Base-by-base conservation (phyloP, 2,329 filamentous ascomycete species). In the Lithohypha guttulata region DNA sequence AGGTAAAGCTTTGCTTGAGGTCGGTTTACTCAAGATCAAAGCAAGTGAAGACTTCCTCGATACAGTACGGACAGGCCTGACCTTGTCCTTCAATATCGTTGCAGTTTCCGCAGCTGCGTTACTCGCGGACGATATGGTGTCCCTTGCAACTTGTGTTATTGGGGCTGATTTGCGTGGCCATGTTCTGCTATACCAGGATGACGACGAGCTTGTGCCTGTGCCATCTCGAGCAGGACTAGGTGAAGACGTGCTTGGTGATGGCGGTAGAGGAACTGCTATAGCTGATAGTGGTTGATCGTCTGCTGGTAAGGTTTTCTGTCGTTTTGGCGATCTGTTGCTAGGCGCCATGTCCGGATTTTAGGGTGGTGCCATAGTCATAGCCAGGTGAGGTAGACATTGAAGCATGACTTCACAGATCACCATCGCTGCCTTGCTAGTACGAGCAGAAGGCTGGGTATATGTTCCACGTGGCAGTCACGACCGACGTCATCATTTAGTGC, bases 121-220 rank as follows among this genome's bases (percentile, higher is more conserved):
- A 43, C 58, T 58, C 28, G 61, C 58, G 34, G 61, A 63, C 26
- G 62, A 64, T 34, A 67, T 67, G 51, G 63, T 68, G 53, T 69
- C 66, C 51, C 60, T 60, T 45, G 63, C 64, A 54, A 68, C 60
- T 56, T 69, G 62, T 42, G 65, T 66, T 50, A 68, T 56, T 34
- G 66, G 61, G 25, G 61, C 57, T 33, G 66, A 63, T 52, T 69
- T 70, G 23, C 59, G 58, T 25, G 64, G 63, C 66, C 66, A 69
- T 18, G 61, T 60, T 38, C 58, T 61, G 19, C 58, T 60, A 47
- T 67, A 65, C 64, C 64, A 67, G 37, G 46, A 47, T n/a, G n/a
- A n/a, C n/a, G n/a, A n/a, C n/a, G n/a, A n/a, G n/a, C 26, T 26
- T 19, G 13, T 31, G 20, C 7, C 15, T 13, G 18, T 17, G 6